Percentiles rank a stretch among this genome's conserved stretches.
These are phyloP conservation scores for Ganoderma sinense DNA, from an alignment of 1,284 basidiomycete species.

Conservation along the genomic window DNA sequence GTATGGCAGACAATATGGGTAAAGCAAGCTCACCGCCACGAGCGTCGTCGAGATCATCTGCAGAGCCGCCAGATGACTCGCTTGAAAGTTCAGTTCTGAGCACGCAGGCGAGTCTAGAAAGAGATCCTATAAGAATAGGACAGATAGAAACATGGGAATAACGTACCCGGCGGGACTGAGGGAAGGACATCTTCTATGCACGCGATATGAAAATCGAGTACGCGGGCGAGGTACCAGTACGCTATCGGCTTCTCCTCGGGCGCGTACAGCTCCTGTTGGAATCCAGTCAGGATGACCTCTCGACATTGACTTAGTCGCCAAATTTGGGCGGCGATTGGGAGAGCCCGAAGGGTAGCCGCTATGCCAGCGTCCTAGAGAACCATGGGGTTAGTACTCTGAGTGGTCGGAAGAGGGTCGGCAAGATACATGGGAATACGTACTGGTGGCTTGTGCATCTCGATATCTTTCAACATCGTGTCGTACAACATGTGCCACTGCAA, in stretches of 20 bases:
- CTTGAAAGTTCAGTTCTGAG: constrained; percentile 58
- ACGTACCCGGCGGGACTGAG: constrained; percentile 49
- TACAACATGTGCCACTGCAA: constrained; percentile 71
- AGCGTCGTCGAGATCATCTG: constrained; percentile 40
- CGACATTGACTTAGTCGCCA: constrained; percentile 68
- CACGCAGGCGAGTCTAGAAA: constrained; percentile 49
- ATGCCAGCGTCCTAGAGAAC: constrained; percentile 30
- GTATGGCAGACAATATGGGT: constrained; percentile 25
- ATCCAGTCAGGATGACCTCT: constrained; percentile 78
- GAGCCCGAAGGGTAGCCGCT: constrained; percentile 43
- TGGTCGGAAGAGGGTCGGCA: no score
- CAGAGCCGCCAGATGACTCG: constrained; percentile 58
- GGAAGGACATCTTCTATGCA: constrained; percentile 58
- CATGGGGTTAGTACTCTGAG: not conserved
- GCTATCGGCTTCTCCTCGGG: constrained; percentile 72
- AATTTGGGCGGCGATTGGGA: constrained; percentile 57
- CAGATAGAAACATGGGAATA: not conserved
- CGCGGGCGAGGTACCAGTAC: constrained; percentile 73
- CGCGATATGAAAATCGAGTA: constrained; percentile 62
- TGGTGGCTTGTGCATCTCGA: constrained; percentile 39
- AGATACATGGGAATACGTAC: constrained; percentile 35
- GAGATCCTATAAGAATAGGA: not conserved
- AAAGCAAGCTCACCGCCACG: constrained; percentile 45
- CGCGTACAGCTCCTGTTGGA: constrained; percentile 79
- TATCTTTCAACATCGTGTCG: constrained; percentile 51